These are phyloP conservation scores for Tylopilus rubrobrunneus DNA, from an alignment of 768 basidiomycete genomes.

Conservation along the genomic window DNA sequence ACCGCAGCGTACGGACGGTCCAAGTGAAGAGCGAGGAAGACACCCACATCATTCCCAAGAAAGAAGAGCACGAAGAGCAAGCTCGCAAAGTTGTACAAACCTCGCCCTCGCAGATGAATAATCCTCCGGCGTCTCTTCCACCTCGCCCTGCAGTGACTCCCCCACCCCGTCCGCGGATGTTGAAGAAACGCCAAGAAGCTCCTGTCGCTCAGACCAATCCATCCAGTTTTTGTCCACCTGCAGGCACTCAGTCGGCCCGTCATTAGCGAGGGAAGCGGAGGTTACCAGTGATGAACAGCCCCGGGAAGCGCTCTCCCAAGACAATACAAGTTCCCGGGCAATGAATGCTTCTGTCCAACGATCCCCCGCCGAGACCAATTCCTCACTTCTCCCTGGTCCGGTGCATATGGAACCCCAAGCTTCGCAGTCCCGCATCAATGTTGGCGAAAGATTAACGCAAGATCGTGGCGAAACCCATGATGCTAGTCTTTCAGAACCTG, in stretches of 20 bases:
- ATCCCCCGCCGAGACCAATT: background rate
- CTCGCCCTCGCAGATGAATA: background rate
- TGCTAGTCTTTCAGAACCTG: conserved; percentile 7
- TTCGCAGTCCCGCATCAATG: background rate
- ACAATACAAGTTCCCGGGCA: conserved; percentile 4
- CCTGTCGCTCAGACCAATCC: background rate
- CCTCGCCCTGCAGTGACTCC: conserved; percentile 20
- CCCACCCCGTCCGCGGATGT: conserved; percentile 21
- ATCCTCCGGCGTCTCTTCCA: too few species aligned
- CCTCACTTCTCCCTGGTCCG: conserved; percentile 9
- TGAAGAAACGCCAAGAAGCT: conserved; percentile 6
- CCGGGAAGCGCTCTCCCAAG: background rate
- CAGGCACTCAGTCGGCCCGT: background rate
- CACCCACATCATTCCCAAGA: background rate
- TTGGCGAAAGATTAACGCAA: background rate
- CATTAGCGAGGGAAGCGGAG: background rate
- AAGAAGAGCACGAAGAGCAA: conserved; percentile 15
- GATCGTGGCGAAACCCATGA: conserved; percentile 1
- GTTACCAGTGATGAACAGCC: background rate
- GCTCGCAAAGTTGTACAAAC: background rate
- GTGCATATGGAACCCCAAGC: conserved; percentile 12
- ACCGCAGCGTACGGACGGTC: conserved; percentile 22
- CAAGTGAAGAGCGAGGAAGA: conserved; percentile 24
- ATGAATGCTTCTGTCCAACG: conserved; percentile 9
- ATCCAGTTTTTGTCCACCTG: background rate